phyloP scores from a whole-genome alignment of 331 rosid genomes.

The Dryas integrifolia region DNA sequence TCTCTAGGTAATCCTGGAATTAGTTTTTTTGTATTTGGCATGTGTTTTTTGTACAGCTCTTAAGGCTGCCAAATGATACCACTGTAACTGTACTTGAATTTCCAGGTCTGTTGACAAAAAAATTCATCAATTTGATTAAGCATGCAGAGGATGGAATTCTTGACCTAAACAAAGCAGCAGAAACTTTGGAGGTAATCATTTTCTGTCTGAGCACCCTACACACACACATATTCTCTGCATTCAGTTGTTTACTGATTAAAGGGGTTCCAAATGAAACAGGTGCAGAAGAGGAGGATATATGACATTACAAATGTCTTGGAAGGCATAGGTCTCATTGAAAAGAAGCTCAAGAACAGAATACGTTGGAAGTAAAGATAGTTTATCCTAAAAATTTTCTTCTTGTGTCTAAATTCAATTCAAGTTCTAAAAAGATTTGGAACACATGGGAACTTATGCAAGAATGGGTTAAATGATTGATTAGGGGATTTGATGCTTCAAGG shows the following conservation, averaged over 20 bases:
- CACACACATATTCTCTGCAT: not conserved
- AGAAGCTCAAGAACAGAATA: slow-evolving; percentile 87
- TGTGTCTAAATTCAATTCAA: slow-evolving; percentile 20
- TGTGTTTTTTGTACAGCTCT: slow-evolving; percentile 19
- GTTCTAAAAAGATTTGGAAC: slow-evolving; percentile 20
- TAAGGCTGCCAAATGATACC: slow-evolving; percentile 22
- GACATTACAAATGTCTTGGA: slow-evolving; percentile 98
- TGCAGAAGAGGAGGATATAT: slow-evolving; percentile 95
- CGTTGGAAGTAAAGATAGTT: slow-evolving; percentile 80
- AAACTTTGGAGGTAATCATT: slow-evolving; percentile 72
- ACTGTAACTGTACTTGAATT: slow-evolving; percentile 33
- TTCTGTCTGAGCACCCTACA: not conserved
- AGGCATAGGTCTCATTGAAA: slow-evolving; percentile 99
- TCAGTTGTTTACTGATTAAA: slow-evolving; percentile 20
- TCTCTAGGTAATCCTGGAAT: slow-evolving; percentile 68
- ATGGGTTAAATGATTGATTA: slow-evolving; percentile 39
- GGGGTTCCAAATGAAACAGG: slow-evolving; percentile 46
- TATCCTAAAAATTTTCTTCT: slow-evolving; percentile 14
- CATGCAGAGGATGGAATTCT: slow-evolving; percentile 93
- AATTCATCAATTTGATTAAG: slow-evolving; percentile 88
- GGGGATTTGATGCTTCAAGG: slow-evolving; percentile 76
- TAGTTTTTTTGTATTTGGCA: slow-evolving; percentile 20
- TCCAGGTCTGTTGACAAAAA: slow-evolving; percentile 92
- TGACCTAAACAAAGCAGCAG: slow-evolving; percentile 95
- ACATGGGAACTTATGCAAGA: slow-evolving; percentile 32